These are phyloP conservation scores for Aspergillus tamarii DNA, from an alignment of 2,329 filamentous ascomycete species.

Conservation along the genomic window DNA sequence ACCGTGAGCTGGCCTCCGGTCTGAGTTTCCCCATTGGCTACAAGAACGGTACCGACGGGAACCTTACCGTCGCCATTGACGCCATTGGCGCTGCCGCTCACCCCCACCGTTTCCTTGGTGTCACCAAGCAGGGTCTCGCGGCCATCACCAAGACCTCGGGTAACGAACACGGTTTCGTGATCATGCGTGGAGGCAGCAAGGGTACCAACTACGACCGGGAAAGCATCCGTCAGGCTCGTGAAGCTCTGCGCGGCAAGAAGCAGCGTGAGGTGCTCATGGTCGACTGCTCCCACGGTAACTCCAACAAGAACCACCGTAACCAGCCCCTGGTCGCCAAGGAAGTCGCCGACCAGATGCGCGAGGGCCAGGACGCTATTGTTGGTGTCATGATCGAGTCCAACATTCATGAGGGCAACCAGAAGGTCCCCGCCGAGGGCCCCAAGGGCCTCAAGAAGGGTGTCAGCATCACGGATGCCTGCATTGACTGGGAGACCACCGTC, in stretches of 20 bases:
- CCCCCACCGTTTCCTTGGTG: slow-evolving; percentile 93
- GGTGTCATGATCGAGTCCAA: slow-evolving; percentile 99
- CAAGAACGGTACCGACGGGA: slow-evolving; percentile 98
- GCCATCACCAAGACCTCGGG: slow-evolving; percentile 92
- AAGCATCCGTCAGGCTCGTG: slow-evolving; percentile 77
- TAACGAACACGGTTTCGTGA: slow-evolving; percentile 97
- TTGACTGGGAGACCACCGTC: slow-evolving; percentile 86
- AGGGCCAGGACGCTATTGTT: slow-evolving; percentile 84
- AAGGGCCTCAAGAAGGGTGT: slow-evolving; percentile 81
- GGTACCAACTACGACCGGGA: slow-evolving; percentile 93
- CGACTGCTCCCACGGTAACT: slow-evolving; percentile 98
- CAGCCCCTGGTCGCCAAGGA: slow-evolving; percentile 88
- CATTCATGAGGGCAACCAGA: slow-evolving; percentile 88
- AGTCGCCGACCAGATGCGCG: slow-evolving; percentile 81
- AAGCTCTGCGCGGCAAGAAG: slow-evolving; percentile 77
- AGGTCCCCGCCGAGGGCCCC: slow-evolving; percentile 82
- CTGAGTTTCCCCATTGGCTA: slow-evolving; percentile 97
- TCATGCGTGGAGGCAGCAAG: slow-evolving; percentile 85
- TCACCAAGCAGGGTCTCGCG: slow-evolving; percentile 95
- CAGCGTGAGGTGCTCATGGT: slow-evolving; percentile 93
- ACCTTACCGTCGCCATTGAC: slow-evolving; percentile 87
- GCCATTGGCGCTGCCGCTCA: slow-evolving; percentile 75
- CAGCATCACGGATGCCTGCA: slow-evolving; percentile 95
- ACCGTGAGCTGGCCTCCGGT: slow-evolving; percentile 92
- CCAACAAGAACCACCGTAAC: slow-evolving; percentile 95